A percentile compares a stretch with the other conserved stretches of the same genome.
Evolutionary conservation across 2,329 filamentous ascomycete genomes (phyloP).

Genomic region (Proliferodiscus dingleyae): DNA sequence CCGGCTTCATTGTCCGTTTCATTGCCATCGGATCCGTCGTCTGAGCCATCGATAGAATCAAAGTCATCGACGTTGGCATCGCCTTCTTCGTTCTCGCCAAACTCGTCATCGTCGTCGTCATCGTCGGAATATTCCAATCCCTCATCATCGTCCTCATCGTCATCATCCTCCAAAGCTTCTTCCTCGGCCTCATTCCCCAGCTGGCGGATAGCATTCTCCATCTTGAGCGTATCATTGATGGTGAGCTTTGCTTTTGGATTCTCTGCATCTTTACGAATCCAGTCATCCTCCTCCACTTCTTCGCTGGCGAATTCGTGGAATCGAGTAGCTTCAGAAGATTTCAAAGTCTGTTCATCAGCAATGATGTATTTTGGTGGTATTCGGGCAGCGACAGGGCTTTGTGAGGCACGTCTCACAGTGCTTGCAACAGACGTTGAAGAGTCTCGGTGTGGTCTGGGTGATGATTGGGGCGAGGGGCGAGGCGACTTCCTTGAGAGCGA

Average conservation of each 20-base stretch:
- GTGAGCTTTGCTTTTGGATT: constrained; percentile 66
- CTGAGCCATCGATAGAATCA: constrained; percentile 50
- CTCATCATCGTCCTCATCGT: constrained; percentile 43
- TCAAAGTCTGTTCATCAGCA: constrained; percentile 26
- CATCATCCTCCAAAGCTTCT: constrained; percentile 75
- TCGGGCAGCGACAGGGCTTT: constrained; percentile 36
- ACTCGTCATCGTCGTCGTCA: constrained; percentile 45
- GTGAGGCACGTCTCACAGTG: constrained; percentile 33
- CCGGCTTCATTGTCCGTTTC: constrained; percentile 66
- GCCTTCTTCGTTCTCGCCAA: constrained; percentile 66
- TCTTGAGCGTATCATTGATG: constrained; percentile 81
- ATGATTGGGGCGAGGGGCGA: constrained; percentile 5
- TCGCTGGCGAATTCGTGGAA: constrained; percentile 94
- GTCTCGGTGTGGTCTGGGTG: constrained; percentile 20
- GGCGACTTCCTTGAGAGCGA: constrained; percentile 27
- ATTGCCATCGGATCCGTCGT: constrained; percentile 62
- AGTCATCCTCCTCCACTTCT: constrained; percentile 78
- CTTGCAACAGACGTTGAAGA: constrained; percentile 12
- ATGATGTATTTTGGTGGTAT: constrained; percentile 32
- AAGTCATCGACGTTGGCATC: constrained; percentile 58
- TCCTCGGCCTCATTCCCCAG: constrained; percentile 87
- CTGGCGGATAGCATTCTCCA: constrained; percentile 83
- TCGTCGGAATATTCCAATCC: constrained; percentile 40
- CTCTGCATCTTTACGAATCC: constrained; percentile 65
- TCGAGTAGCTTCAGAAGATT: constrained; percentile 46